Percentiles rank a stretch among this genome's conserved stretches.
These are phyloP conservation scores for Trichoderma breve DNA, from an alignment of 2,329 filamentous ascomycete genomes.

Conservation along the genomic window DNA sequence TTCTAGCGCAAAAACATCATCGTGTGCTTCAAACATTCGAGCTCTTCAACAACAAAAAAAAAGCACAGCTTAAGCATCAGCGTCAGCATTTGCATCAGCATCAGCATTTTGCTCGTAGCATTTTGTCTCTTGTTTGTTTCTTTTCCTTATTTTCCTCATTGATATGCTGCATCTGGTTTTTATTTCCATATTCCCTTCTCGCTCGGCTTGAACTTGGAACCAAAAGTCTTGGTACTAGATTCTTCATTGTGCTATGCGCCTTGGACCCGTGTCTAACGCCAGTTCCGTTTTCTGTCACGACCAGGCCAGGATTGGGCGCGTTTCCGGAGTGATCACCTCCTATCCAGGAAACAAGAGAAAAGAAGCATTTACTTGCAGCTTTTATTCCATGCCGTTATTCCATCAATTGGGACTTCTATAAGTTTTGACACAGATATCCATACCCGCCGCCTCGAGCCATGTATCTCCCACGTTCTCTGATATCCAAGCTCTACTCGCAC, in stretches of 20 bases:
- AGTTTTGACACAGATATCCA: slow-evolving; percentile 31
- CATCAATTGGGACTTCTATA: slow-evolving; percentile 25
- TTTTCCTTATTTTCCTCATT: background rate
- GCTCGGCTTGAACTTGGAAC: background rate
- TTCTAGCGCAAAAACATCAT: slow-evolving; percentile 18
- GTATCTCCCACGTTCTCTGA: slow-evolving; percentile 89
- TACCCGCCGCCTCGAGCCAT: slow-evolving; percentile 49
- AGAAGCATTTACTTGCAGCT: background rate
- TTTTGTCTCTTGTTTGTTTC: background rate
- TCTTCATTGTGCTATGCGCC: slow-evolving; percentile 6
- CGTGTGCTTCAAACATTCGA: slow-evolving; percentile 5
- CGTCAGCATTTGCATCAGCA: background rate
- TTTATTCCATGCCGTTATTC: slow-evolving; percentile 24
- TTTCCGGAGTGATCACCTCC: slow-evolving; percentile 7
- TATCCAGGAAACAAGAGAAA: background rate
- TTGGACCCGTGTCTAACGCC: slow-evolving; percentile 18
- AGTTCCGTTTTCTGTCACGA: slow-evolving; percentile 3
- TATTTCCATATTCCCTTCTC: background rate
- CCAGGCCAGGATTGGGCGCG: slow-evolving; percentile 1
- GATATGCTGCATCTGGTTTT: slow-evolving; percentile 19
- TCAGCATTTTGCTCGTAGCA: slow-evolving; percentile 3
- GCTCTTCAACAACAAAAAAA: slow-evolving; percentile 1
- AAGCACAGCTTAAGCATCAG: background rate
- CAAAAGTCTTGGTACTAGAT: background rate
- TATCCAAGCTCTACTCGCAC: slow-evolving; percentile 88